Conservation (phyloP, 179 eudicot genomes). For the Beta macrorhiza region DNA sequence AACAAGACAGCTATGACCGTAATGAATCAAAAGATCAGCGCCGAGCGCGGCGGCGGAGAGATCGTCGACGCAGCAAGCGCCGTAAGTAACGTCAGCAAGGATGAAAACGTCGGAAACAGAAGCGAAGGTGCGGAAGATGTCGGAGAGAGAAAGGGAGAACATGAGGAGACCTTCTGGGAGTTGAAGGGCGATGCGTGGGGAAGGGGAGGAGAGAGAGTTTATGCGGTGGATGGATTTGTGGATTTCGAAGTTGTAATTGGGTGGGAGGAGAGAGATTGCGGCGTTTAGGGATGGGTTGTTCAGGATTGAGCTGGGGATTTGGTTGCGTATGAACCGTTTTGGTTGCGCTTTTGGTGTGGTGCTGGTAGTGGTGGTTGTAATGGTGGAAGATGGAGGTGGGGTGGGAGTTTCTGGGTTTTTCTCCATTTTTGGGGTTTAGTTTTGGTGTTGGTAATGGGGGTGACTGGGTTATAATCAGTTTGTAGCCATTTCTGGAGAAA, state of each 20-base stretch:
- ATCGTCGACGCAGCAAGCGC: slow-evolving; percentile 91
- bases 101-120: slow-evolving; percentile 47
- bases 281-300: slow-evolving; percentile 61
- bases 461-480: neutral
- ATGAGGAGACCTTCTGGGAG: slow-evolving; percentile 86
- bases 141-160: slow-evolving; percentile 76
- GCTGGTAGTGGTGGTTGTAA: slow-evolving; percentile 11
- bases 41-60: slow-evolving; percentile 63
- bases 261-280: slow-evolving; percentile 71
- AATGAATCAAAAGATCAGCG: slow-evolving; percentile 67
- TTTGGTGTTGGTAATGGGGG: neutral
- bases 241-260: slow-evolving; percentile 79
- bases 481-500: neutral
- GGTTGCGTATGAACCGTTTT: slow-evolving; percentile 71
- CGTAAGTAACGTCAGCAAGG: slow-evolving; percentile 91
- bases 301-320: slow-evolving; percentile 72
- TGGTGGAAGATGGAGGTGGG: slow-evolving; percentile 14
- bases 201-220: slow-evolving; percentile 34
- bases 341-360: slow-evolving; percentile 31
- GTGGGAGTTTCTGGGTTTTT: slow-evolving; percentile 4
- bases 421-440: slow-evolving; percentile 9
- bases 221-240: slow-evolving; percentile 74
- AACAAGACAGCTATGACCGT: slow-evolving; percentile 82
- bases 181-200: slow-evolving; percentile 73
- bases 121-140: slow-evolving; percentile 66